Evolutionary conservation across 169 alveolate genomes (phyloP).

Genomic region (Pseudocohnilembus persalinus): DNA sequence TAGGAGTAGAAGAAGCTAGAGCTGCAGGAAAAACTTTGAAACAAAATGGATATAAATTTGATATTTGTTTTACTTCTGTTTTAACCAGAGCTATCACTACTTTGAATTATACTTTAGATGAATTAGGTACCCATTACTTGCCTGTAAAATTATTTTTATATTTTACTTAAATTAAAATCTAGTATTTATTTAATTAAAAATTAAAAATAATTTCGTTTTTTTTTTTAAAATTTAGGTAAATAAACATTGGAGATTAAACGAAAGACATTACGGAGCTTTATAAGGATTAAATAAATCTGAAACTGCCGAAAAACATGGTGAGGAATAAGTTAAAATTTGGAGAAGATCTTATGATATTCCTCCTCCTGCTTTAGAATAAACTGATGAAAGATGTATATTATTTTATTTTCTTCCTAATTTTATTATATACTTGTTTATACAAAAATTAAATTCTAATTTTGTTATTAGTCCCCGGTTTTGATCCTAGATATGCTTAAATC

Average conservation of each 20-base stretch:
- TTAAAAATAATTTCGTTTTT: neutral
- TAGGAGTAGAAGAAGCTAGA: conserved; percentile 92
- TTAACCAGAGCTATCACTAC: conserved; percentile 95
- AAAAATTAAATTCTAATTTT: neutral
- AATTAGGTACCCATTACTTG: conserved; percentile 86
- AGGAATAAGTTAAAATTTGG: conserved; percentile 95
- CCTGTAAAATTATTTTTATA: conserved; percentile 71
- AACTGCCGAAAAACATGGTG: conserved; percentile 96
- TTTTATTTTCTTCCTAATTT: neutral
- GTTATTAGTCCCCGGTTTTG: conserved; percentile 86
- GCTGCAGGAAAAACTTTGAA: conserved; percentile 92
- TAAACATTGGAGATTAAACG: conserved; percentile 89
- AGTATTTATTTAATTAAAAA: too few relatives aligned
- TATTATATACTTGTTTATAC: conserved; percentile 2
- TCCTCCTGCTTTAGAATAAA: conserved; percentile 94
- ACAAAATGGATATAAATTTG: conserved; percentile 88
- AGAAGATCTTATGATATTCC: conserved; percentile 97
- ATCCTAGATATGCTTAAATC: conserved; percentile 80
- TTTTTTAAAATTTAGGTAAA: neutral
- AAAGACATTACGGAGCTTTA: conserved; percentile 98
- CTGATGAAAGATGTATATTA: conserved; percentile 81
- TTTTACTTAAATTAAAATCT: conserved; percentile 87
- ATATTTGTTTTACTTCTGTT: conserved; percentile 95
- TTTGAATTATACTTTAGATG: conserved; percentile 88
- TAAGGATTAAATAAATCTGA: conserved; percentile 97